Percentiles rank a stretch among this genome's conserved stretches.
These are phyloP conservation scores for Epichloe amarillans DNA, from an alignment of 2,329 filamentous ascomycete species.

Conservation along the genomic window DNA sequence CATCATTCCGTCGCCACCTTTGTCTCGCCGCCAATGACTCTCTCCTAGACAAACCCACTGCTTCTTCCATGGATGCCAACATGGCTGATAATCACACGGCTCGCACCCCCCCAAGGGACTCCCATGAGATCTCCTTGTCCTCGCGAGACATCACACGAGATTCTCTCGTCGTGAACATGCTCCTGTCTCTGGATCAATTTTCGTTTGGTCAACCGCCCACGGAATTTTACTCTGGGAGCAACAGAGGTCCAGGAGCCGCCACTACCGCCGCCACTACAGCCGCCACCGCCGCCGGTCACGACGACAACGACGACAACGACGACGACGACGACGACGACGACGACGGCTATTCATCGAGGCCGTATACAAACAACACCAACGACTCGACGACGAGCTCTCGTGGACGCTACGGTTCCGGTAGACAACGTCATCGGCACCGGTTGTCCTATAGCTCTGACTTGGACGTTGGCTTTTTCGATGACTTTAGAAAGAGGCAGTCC, in stretches of 20 bases:
- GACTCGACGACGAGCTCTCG: constrained; percentile 2
- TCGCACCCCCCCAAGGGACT: constrained; percentile 38
- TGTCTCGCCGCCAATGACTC: constrained; percentile 12
- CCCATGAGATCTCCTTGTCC: constrained; percentile 75
- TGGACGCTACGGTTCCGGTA: not conserved
- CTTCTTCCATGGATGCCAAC: constrained; percentile 8
- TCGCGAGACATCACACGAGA: constrained; percentile 67
- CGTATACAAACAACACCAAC: constrained; percentile 3
- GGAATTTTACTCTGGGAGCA: constrained; percentile 1
- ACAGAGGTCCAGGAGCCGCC: constrained; percentile 8
- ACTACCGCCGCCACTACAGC: constrained; percentile 14
- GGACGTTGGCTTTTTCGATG: constrained; percentile 42
- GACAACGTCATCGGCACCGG: constrained; percentile 14
- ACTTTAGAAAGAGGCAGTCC: constrained; percentile 7
- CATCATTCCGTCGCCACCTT: constrained; percentile 1
- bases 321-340: not conserved
- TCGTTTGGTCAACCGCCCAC: constrained; percentile 35
- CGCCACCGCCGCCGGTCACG: constrained; percentile 3
- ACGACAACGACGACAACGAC: not conserved
- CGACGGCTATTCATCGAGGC: constrained; percentile 7
- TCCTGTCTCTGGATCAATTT: constrained; percentile 81
- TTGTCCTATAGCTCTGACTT: constrained; percentile 51
- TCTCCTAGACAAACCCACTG: constrained; percentile 12
- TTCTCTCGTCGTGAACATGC: constrained; percentile 91
- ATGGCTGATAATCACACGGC: constrained; percentile 15